These are phyloP conservation scores for Fusarium buxicola DNA, from an alignment of 2,329 filamentous ascomycete genomes.

Conservation along the genomic window DNA sequence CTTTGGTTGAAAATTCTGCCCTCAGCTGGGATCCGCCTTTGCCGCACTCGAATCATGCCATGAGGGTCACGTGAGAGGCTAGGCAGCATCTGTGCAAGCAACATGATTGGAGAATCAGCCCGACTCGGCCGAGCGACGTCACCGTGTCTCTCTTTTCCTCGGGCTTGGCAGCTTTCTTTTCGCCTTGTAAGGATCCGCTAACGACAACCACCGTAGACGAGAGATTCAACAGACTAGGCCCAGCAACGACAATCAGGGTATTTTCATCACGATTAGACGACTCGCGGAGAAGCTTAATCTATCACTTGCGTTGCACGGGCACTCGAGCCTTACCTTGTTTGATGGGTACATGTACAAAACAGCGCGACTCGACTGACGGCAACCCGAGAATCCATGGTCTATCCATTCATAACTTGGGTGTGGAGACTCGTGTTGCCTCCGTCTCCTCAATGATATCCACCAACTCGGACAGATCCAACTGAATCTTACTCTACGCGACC, in stretches of 20 bases:
- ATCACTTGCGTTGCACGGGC: constrained; percentile 13
- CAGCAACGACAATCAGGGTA: not conserved
- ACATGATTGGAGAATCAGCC: constrained; percentile 4
- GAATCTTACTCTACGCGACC: constrained; percentile 18
- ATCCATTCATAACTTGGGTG: constrained; percentile 14
- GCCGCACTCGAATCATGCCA: constrained; percentile 22
- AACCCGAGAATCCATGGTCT: not conserved
- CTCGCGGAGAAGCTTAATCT: constrained; percentile 31
- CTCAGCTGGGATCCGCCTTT: constrained; percentile 7
- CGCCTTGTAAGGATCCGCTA: not conserved
- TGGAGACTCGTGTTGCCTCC: constrained; percentile 27
- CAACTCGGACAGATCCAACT: constrained; percentile 12
- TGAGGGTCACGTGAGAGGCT: constrained; percentile 16
- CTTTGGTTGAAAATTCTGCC: constrained; percentile 29
- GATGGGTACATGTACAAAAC: constrained; percentile 16
- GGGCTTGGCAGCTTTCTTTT: constrained; percentile 16
- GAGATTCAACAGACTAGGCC: not conserved
- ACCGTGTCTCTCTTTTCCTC: not conserved
- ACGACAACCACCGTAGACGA: not conserved
- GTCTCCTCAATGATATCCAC: constrained; percentile 33
- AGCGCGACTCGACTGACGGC: constrained; percentile 8
- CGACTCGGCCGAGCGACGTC: constrained; percentile 24
- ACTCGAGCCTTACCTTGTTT: constrained; percentile 36
- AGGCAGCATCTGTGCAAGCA: not conserved
- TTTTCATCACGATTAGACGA: not conserved